Conservation (phyloP, 2,329 filamentous ascomycete genomes). For the Nigrograna mackinnonii region DNA sequence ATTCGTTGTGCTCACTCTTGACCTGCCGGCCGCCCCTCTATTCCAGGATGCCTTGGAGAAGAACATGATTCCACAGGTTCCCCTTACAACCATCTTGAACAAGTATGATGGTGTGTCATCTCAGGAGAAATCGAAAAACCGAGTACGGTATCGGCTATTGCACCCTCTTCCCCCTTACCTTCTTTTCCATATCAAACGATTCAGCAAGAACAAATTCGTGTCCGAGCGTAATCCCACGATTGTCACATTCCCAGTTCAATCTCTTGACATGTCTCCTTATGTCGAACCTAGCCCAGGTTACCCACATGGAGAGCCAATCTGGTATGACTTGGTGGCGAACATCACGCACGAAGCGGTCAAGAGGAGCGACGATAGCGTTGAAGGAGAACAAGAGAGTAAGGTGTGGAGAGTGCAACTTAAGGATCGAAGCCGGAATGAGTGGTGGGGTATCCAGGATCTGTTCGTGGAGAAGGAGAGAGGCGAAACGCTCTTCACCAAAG, state of each 20-base stretch:
- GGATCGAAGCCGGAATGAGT: slow-evolving; percentile 80
- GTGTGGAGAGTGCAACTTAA: slow-evolving; percentile 92
- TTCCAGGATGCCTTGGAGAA: slow-evolving; percentile 94
- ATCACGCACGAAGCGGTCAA: slow-evolving; percentile 85
- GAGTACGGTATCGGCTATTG: slow-evolving; percentile 85
- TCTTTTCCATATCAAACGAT: slow-evolving; percentile 94
- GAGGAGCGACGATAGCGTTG: slow-evolving; percentile 77
- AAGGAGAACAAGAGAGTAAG: slow-evolving; percentile 88
- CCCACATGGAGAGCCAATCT: slow-evolving; percentile 78
- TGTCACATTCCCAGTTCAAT: slow-evolving; percentile 87
- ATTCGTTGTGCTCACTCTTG: slow-evolving; percentile 90
- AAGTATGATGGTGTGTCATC: slow-evolving; percentile 91
- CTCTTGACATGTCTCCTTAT: slow-evolving; percentile 86
- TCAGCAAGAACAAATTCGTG: slow-evolving; percentile 95
- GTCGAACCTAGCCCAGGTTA: slow-evolving; percentile 83
- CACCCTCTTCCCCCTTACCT: slow-evolving; percentile 92
- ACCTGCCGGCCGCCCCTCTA: slow-evolving; percentile 86
- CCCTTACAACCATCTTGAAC: slow-evolving; percentile 72
- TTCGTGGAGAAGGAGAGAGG: slow-evolving; percentile 88
- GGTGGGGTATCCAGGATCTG: slow-evolving; percentile 92
- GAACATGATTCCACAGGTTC: slow-evolving; percentile 95
- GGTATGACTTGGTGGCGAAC: slow-evolving; percentile 95
- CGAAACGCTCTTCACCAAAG: slow-evolving; percentile 88
- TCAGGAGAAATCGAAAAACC: slow-evolving; percentile 86
- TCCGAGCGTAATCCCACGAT: slow-evolving; percentile 96